Evolutionary conservation across 805 yeast genomes (phyloP), one percentile per base, ranked within the genome.

Genomic region (Candida sanyiensis): DNA sequence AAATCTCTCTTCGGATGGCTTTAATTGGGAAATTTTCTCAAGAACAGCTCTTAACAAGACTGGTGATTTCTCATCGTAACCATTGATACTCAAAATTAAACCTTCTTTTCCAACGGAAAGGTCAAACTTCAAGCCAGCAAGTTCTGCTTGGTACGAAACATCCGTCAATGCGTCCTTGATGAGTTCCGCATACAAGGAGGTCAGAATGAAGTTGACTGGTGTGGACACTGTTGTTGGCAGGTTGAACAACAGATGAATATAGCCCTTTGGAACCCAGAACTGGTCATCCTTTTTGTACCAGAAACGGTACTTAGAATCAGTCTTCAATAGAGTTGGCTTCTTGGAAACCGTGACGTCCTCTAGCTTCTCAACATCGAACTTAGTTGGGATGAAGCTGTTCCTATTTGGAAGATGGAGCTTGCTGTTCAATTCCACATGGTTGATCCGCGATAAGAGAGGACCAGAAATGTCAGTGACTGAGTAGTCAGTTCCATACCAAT

Each of bases 211-310:
- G 35, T 75, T 69, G 21, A 70, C 59, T 2, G 86, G 77, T n/a
- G 81, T 74, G 1, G 73, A 62, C 35, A 72, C 72, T 0, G 83
- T 67, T 10, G 72, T 66, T 1, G 95, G 94, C 29, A 77, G 62
- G 45, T 78, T 80, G 46, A 90, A 69, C 28, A 73, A 67, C 38
- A 86, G 57, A 28, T 75, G 73, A 22, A 88, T 74, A 35, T 75
- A 68, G 1, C 93, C 93, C 62, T 89, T 84, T 35, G 97, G 98
- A 13, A 85, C 83, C 67, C 83, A 77, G 56, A 90, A 84, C 36
- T 80, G 77, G 49, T 90, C 96, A 63, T 90, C 96, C 50, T 82
- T 82, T 58, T 90, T 90, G 59, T 69, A 85, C 97, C 97, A 90
- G 26, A 85, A 63, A 49, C 78, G 80, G 27, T 69, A 60, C 34